Base-by-base conservation (phyloP, 495 filamentous ascomycete genomes). In the Pseudevernia furfuracea region DNA sequence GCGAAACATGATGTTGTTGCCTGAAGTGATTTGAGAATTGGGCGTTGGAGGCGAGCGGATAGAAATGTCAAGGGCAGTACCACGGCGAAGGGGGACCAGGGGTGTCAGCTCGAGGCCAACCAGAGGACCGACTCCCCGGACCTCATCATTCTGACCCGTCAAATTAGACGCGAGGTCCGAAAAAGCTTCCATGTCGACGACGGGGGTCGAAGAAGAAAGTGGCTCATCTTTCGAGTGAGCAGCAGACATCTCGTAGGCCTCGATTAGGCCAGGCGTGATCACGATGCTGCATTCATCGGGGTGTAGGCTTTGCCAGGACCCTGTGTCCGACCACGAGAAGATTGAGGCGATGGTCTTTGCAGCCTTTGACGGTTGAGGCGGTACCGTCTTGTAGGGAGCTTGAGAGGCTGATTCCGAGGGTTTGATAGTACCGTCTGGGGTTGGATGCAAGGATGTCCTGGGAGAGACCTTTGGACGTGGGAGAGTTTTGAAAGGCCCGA, bases 41-140 rank as follows among this genome's bases (percentile, higher is more conserved):
- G 84, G 71, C 21, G 86, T 90, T 19, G 86, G 87, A 25, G 87
- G 86, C 15, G 92, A 96, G 53, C 89, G 85, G 69, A 99, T 91
- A 58, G 93, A 92, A 59, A 99, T 91, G 72, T 99, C 94, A 39
- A 97, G 81, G 28, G 88, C 92, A 25, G 89, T 97, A 59, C 92
- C 92, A 56, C 90, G 86, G 66, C 93, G 86, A 52, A 97, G 84
- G 68, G 89, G 87, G 19, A 96, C 92, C 15, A 94, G 76, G 0
- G 94, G 94, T 1, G 92, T 96, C 21, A 99, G 82, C 68, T 93
- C 88, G 21, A 95, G 81, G 4, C 85, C 85, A 59, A 98, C 77
- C 1, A 96, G 77, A 5, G 91, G 90, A 5, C 80, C 77, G 36
- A 74, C 77, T 60, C 76, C 78, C 53, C 74, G 68, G 12, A 73